Base-by-base conservation (phyloP, 495 filamentous ascomycete genomes). In the Niebla homalea region DNA sequence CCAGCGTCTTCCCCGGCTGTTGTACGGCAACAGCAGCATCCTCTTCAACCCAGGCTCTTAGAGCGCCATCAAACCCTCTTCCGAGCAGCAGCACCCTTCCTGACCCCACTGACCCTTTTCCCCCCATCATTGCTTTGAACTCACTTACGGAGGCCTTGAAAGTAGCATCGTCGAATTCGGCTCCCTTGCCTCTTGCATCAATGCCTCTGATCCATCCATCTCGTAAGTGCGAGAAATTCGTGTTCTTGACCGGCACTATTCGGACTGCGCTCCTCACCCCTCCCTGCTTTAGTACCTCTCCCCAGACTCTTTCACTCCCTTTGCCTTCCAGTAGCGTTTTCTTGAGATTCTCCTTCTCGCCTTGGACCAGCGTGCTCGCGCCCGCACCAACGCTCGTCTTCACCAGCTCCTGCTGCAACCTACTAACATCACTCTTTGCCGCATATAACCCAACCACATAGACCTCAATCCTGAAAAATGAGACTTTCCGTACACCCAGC, bases 371-470 rank as follows among this genome's bases (percentile, higher is more conserved):
- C 2, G 87, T 83, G 22, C 86, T 90, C 10, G 86, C 89, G n/a
- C 46, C 48, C 35, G 53, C 52, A 4, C 52, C 53, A n/a, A 68
- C 64, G 15, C 72, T 72, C 0, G 79, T 76, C 36, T 66, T 66
- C 25, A 84, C 66, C 22, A 85, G 67, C 22, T 68, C 66, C 46
- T 63, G 63, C 60, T 83, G 80, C 18, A 85, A 64, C 20, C 64
- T 59, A 6, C 66, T 63, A 49, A 97, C 79, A 58, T 94, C 87
- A 35, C 77, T 64, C 4, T 80, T 89, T 19, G 85, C 84, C 22
- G 95, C 72, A 66, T 98, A 98, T 54, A 92, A 69, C 6, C 92
- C 92, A 0, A 94, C 84, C 15, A 95, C 84, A 69, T 98, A 98
- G 49, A 98, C 92, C 62, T 94, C 80, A 22, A 98, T 85, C n/a